Conservation (phyloP, 495 filamentous ascomycete species). For the Podospora pseudocomata region DNA sequence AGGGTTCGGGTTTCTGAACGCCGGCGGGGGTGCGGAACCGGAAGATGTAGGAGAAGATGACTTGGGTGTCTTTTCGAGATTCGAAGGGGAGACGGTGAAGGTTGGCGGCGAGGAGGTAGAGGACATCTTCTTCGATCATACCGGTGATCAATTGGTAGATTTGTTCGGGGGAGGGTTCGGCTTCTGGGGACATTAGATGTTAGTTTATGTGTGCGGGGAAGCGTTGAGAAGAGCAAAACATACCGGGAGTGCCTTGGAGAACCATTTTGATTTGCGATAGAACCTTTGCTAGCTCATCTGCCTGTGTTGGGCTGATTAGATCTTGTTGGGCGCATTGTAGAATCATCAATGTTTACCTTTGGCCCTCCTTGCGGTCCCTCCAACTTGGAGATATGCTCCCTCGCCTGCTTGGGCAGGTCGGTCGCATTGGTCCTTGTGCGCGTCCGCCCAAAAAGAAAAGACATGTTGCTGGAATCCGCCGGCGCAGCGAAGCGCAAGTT, state of each 20-base stretch:
- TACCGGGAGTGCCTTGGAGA: slow-evolving; percentile 80
- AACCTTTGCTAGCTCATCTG: slow-evolving; percentile 59
- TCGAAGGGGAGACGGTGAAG: slow-evolving; percentile 89
- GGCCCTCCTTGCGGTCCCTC: slow-evolving; percentile 48
- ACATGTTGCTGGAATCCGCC: slow-evolving; percentile 54
- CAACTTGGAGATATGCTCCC: slow-evolving; percentile 52
- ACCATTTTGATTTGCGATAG: slow-evolving; percentile 79
- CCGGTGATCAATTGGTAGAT: slow-evolving; percentile 73
- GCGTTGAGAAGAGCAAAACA: slow-evolving; percentile 11
- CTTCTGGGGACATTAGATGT: slow-evolving; percentile 52
- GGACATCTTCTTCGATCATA: slow-evolving; percentile 81
- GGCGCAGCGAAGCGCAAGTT: neutral
- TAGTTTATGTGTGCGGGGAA: neutral
- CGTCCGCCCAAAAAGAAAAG: slow-evolving; percentile 84
- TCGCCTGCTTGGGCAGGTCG: slow-evolving; percentile 51
- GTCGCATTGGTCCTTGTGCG: slow-evolving; percentile 53
- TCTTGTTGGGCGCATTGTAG: slow-evolving; percentile 8
- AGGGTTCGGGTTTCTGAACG: slow-evolving; percentile 59
- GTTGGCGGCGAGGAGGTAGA: slow-evolving; percentile 72
- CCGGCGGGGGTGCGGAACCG: slow-evolving; percentile 67
- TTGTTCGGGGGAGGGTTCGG: slow-evolving; percentile 80
- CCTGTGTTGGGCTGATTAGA: slow-evolving; percentile 35
- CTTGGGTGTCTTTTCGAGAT: slow-evolving; percentile 82
- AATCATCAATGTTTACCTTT: slow-evolving; percentile 41
- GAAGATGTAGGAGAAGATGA: slow-evolving; percentile 84